A percentile compares a stretch with the other conserved stretches of the same genome.
Evolutionary conservation across 1,139 yeast species (phyloP).

Genomic region (Hyphopichia buzzinii): DNA sequence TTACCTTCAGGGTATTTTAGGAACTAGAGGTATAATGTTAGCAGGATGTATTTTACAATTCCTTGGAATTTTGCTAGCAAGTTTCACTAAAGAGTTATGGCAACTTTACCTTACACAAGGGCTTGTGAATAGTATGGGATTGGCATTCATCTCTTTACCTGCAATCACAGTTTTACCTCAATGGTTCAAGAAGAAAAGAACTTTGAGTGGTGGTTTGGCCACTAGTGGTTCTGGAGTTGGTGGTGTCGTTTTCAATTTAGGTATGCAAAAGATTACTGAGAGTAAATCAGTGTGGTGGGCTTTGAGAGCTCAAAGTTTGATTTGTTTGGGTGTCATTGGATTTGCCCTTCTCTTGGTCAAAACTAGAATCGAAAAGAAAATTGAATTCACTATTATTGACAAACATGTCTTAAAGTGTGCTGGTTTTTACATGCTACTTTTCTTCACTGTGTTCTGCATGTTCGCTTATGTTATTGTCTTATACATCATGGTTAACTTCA

Average conservation of each 20-base stretch:
- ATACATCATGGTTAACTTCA: conserved; percentile 34
- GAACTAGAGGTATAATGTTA: conserved; percentile 34
- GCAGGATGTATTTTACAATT: conserved; percentile 50
- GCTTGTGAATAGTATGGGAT: conserved; percentile 25
- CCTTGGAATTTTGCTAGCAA: conserved; percentile 51
- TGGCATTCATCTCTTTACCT: conserved; percentile 25
- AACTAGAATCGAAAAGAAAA: conserved; percentile 13
- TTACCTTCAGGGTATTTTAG: conserved; percentile 36
- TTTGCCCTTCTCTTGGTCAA: conserved; percentile 19
- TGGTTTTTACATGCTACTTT: conserved; percentile 26
- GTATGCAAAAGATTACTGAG: conserved; percentile 27
- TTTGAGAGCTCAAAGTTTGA: conserved; percentile 34
- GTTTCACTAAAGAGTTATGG: conserved; percentile 46
- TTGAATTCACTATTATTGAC: conserved; percentile 21
- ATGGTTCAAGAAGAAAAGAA: conserved; percentile 59
- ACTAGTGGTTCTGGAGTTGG: conserved; percentile 49
- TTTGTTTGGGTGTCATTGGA: conserved; percentile 25
- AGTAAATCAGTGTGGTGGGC: conserved; percentile 36
- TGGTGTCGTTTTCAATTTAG: conserved; percentile 23
- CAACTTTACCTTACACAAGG: conserved; percentile 33
- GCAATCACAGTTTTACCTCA: conserved; percentile 51
- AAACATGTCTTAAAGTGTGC: conserved; percentile 22
- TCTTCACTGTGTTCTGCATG: conserved; percentile 33
- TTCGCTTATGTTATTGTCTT: conserved; percentile 37
- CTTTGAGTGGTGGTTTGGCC: conserved; percentile 55